phyloP scores from a whole-genome alignment of 2,329 filamentous ascomycete genomes.

The Ascochyta pisi region DNA sequence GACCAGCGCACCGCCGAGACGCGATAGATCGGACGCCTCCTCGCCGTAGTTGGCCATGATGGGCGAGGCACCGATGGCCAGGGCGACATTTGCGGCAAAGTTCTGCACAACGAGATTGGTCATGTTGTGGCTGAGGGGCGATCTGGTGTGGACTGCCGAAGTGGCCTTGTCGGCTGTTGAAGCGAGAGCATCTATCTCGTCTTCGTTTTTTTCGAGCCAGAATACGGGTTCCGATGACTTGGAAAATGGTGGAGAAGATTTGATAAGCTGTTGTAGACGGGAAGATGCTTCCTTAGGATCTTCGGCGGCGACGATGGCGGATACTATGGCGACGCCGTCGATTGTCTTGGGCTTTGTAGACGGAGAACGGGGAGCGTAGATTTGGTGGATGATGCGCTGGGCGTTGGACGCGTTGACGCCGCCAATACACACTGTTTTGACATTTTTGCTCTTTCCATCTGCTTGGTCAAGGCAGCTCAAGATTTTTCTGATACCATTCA shows the following conservation, averaged over 20 bases:
- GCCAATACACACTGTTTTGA: conserved; percentile 78
- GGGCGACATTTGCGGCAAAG: conserved; percentile 88
- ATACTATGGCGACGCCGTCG: conserved; percentile 86
- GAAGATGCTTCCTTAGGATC: conserved; percentile 70
- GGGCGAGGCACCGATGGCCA: conserved; percentile 83
- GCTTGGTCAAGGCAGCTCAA: conserved; percentile 64
- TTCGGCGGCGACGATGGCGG: conserved; percentile 78
- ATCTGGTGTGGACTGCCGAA: conserved; percentile 64
- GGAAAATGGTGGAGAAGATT: conserved; percentile 30
- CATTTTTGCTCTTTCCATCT: conserved; percentile 37
- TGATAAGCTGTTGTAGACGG: conserved; percentile 65
- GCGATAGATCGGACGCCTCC: conserved; percentile 82
- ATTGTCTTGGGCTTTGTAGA: conserved; percentile 61
- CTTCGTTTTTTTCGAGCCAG: conserved; percentile 27
- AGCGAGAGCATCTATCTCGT: conserved; percentile 22
- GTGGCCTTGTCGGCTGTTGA: conserved; percentile 56
- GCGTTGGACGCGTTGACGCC: conserved; percentile 82
- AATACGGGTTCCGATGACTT: conserved; percentile 26
- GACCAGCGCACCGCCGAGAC: conserved; percentile 78
- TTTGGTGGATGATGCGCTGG: conserved; percentile 76
- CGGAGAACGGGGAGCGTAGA: conserved; percentile 50
- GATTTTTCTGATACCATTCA: conserved; percentile 72
- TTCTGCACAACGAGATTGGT: conserved; percentile 96
- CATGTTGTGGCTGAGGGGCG: conserved; percentile 92
- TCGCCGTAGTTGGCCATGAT: conserved; percentile 92